Percentiles rank a stretch among this genome's conserved stretches.
Conservation (phyloP, 2,329 filamentous ascomycete species). For the Cercospora zeina region DNA sequence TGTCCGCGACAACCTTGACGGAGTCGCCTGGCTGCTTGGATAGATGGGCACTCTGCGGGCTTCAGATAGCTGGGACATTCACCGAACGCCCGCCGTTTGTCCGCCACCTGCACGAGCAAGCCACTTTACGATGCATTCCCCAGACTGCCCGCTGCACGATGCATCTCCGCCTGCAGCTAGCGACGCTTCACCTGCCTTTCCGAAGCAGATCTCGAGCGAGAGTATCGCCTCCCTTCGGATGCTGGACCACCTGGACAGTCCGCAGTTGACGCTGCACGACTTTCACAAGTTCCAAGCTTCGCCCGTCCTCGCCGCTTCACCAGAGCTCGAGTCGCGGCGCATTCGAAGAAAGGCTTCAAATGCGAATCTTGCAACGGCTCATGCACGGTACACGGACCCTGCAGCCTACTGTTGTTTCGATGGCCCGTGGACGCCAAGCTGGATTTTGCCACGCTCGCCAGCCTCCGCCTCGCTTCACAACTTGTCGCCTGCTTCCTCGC, state of each 20-base stretch:
- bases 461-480: conserved; percentile 11
- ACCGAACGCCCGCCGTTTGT: background rate
- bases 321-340: conserved; percentile 23
- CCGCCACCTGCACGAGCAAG: background rate
- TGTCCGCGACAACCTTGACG: background rate
- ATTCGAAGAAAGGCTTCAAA: conserved; percentile 26
- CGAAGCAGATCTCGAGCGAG: conserved; percentile 13
- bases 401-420: conserved; percentile 7
- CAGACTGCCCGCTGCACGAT: conserved; percentile 18
- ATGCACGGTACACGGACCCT: conserved; percentile 10
- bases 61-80: background rate
- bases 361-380: conserved; percentile 22
- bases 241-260: conserved; percentile 20
- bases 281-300: conserved; percentile 29
- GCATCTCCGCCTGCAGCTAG: background rate
- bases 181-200: conserved; percentile 5
- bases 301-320: conserved; percentile 21
- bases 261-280: conserved; percentile 28
- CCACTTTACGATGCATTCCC: conserved; percentile 2
- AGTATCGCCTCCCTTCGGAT: conserved; percentile 15
- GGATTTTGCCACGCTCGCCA: conserved; percentile 22
- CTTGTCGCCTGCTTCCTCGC: conserved; percentile 16
- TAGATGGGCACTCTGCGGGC: background rate
- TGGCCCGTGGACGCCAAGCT: conserved; percentile 18
- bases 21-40: background rate